Evolutionary conservation across 2,329 filamentous ascomycete genomes (phyloP).

Genomic region (Aspergillus jensenii): DNA sequence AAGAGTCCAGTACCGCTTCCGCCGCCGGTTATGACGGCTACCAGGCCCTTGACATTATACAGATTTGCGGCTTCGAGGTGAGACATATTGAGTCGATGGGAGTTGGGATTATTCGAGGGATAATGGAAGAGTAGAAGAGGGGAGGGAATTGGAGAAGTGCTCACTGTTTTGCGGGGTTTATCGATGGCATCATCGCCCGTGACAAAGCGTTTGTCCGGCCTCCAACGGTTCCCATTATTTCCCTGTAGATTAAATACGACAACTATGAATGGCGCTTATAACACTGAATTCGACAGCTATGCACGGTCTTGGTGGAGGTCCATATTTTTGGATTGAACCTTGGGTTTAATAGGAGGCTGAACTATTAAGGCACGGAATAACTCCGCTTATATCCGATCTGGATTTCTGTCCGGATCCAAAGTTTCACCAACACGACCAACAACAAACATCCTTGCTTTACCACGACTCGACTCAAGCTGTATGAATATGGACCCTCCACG

Average conservation of each 20-base stretch:
- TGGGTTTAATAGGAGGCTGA: background rate
- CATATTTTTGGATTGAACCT: background rate
- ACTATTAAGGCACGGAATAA: background rate
- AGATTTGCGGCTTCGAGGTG: conserved; percentile 37
- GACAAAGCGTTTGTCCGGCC: background rate
- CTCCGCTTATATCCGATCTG: conserved; percentile 19
- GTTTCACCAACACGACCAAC: background rate
- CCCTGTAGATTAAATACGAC: background rate
- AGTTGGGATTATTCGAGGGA: background rate
- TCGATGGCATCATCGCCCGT: background rate
- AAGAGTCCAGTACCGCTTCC: conserved; percentile 45
- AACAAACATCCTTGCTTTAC: background rate
- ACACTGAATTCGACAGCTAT: background rate
- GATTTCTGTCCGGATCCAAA: conserved; percentile 1
- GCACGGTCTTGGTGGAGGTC: background rate
- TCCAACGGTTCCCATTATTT: background rate
- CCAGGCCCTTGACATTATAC: conserved; percentile 53
- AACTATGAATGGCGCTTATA: background rate
- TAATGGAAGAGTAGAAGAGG: background rate
- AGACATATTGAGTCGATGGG: conserved; percentile 23
- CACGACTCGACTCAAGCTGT: background rate
- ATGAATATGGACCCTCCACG: conserved; percentile 28
- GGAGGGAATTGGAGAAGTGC: background rate
- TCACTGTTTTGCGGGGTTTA: background rate
- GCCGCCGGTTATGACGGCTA: conserved; percentile 56